Conservation (phyloP, 2,329 filamentous ascomycete genomes). For the Penicillium crustosum region DNA sequence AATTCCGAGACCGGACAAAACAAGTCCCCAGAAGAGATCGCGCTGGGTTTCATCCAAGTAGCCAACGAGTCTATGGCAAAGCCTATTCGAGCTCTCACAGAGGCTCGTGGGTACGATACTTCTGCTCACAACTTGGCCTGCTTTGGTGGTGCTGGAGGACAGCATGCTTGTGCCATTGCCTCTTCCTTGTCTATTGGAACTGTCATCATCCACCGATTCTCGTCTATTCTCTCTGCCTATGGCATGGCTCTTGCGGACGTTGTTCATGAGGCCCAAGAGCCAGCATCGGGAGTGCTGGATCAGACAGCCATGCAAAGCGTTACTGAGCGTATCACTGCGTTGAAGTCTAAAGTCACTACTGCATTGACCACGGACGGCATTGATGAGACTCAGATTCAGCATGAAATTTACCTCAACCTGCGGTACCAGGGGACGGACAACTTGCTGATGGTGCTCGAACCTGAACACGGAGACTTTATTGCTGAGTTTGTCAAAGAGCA, state of each 20-base stretch:
- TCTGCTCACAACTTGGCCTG: conserved; percentile 84
- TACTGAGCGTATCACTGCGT: conserved; percentile 32
- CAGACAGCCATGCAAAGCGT: conserved; percentile 32
- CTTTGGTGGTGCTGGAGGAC: conserved; percentile 88
- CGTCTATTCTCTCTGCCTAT: conserved; percentile 86
- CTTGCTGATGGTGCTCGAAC: conserved; percentile 49
- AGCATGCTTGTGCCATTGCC: conserved; percentile 91
- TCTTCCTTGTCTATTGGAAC: conserved; percentile 75
- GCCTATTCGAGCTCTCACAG: conserved; percentile 84
- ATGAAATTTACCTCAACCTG: conserved; percentile 50
- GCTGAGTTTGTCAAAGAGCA: conserved; percentile 41
- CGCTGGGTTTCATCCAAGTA: conserved; percentile 44
- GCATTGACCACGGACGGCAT: conserved; percentile 43
- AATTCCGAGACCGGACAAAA: conserved; percentile 60
- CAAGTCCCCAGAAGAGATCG: conserved; percentile 59
- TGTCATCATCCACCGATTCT: conserved; percentile 81
- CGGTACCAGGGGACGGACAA: conserved; percentile 54
- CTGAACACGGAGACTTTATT: conserved; percentile 56
- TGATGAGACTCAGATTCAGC: conserved; percentile 36
- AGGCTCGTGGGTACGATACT: conserved; percentile 88
- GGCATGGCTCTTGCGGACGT: conserved; percentile 92
- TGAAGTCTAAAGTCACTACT: conserved; percentile 31
- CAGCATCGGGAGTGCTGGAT: conserved; percentile 53
- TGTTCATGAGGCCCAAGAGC: conserved; percentile 77
- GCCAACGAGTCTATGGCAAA: conserved; percentile 52